A percentile compares a stretch with the other conserved stretches of the same genome.
These are phyloP conservation scores for Allantophomopsis lycopodina DNA, from an alignment of 2,329 filamentous ascomycete species.

Conservation along the genomic window DNA sequence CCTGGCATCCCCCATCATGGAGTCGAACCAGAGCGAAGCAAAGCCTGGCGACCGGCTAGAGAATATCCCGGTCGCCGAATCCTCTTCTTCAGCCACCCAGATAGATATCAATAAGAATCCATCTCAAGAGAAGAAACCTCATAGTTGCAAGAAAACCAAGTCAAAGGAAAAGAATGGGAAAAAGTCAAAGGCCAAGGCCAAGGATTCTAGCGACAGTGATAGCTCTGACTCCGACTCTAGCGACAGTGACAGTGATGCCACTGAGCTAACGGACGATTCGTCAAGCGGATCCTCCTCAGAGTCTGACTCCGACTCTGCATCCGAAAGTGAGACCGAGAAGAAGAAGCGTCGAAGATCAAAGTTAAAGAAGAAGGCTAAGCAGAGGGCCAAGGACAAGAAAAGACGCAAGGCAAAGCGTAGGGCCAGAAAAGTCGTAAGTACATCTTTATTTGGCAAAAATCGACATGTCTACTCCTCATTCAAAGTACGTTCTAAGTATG, in stretches of 20 bases:
- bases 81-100: neutral
- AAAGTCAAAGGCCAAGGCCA: neutral
- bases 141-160: neutral
- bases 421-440: slow-evolving; percentile 18
- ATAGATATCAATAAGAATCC: neutral
- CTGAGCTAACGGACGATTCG: slow-evolving; percentile 1
- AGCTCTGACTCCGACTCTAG: slow-evolving; percentile 1
- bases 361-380: slow-evolving; percentile 9
- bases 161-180: neutral
- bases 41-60: neutral
- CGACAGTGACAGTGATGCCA: neutral
- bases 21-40: neutral
- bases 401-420: slow-evolving; percentile 26
- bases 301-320: neutral
- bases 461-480: neutral
- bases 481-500: slow-evolving; percentile 2
- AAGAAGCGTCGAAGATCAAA: slow-evolving; percentile 1
- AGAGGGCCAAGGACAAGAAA: slow-evolving; percentile 16
- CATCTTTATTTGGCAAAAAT: too few relatives aligned
- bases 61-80: neutral
- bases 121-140: neutral
- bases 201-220: neutral
- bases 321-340: slow-evolving; percentile 1
- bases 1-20: neutral
- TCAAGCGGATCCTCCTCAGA: neutral